phyloP scores from a whole-genome alignment of 352 stramenopile species.

The Peronosclerospora sorghi region DNA sequence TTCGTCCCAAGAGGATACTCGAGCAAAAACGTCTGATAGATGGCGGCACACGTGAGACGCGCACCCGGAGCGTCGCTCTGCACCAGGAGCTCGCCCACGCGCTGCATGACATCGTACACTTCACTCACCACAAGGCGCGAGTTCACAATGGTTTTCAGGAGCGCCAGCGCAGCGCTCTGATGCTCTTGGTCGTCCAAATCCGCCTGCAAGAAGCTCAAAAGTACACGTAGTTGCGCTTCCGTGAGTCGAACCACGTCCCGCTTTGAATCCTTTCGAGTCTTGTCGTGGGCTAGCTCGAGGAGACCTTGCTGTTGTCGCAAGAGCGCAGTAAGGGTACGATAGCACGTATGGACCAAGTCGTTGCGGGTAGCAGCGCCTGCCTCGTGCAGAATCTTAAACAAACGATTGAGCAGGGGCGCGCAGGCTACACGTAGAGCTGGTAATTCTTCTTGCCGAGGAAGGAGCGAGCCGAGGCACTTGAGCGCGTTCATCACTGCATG shows the following conservation, averaged over 20 bases:
- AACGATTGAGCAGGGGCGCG: slow-evolving; percentile 75
- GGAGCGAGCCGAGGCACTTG: slow-evolving; percentile 85
- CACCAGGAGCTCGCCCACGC: slow-evolving; percentile 89
- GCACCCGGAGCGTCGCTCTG: slow-evolving; percentile 86
- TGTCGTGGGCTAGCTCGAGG: slow-evolving; percentile 20
- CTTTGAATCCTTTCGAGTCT: slow-evolving; percentile 16
- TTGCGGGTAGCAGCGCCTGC: slow-evolving; percentile 85
- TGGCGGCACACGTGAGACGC: slow-evolving; percentile 62
- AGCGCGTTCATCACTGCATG: slow-evolving; percentile 87
- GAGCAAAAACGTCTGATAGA: slow-evolving; percentile 88
- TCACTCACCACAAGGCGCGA: slow-evolving; percentile 88
- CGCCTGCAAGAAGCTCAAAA: slow-evolving; percentile 87
- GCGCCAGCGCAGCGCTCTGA: slow-evolving; percentile 90
- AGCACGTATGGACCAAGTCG: slow-evolving; percentile 93
- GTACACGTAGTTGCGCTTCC: slow-evolving; percentile 66
- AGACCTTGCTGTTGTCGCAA: slow-evolving; percentile 44
- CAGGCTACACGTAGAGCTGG: slow-evolving; percentile 81
- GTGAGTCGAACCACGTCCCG: slow-evolving; percentile 43
- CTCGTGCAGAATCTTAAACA: slow-evolving; percentile 88
- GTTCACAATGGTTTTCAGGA: slow-evolving; percentile 88
- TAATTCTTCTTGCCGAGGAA: slow-evolving; percentile 73
- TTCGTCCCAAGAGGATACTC: slow-evolving; percentile 93
- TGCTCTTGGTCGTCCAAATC: slow-evolving; percentile 90
- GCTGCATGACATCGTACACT: slow-evolving; percentile 94
- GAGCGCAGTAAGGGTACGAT: slow-evolving; percentile 87